Evolutionary conservation across 2,329 filamentous ascomycete species (phyloP).

Genomic region (Sporothrix brunneoviolacea): DNA sequence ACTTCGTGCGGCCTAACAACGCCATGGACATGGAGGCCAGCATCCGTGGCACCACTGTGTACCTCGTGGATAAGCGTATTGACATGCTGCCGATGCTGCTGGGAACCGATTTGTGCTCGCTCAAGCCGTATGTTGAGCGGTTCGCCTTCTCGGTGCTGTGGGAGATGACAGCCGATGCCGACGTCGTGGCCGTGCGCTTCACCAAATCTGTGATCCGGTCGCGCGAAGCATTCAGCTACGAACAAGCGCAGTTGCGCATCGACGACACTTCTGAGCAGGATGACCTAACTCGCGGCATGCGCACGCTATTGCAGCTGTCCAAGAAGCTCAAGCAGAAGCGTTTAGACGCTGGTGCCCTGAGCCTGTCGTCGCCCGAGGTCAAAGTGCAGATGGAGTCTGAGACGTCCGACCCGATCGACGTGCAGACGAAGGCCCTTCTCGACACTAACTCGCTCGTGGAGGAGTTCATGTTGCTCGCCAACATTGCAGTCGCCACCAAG

Average conservation of each 20-base stretch:
- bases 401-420: constrained; percentile 90
- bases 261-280: constrained; percentile 84
- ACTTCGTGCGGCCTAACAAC: constrained; percentile 95
- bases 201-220: constrained; percentile 98
- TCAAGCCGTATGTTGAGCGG: constrained; percentile 96
- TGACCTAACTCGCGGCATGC: constrained; percentile 83
- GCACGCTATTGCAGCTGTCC: constrained; percentile 77
- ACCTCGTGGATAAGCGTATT: constrained; percentile 96
- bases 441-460: constrained; percentile 97
- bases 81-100: constrained; percentile 98
- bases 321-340: constrained; percentile 92
- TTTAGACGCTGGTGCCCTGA: constrained; percentile 91
- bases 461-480: constrained; percentile 98
- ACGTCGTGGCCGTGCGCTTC: constrained; percentile 79
- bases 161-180: constrained; percentile 74
- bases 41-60: constrained; percentile 90
- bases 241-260: constrained; percentile 88
- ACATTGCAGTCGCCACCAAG: constrained; percentile 84
- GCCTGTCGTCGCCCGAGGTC: constrained; percentile 95
- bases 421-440: constrained; percentile 89
- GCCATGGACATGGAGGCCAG: constrained; percentile 96
- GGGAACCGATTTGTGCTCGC: constrained; percentile 89
- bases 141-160: constrained; percentile 80
- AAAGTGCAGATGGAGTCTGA: constrained; percentile 93
- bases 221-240: constrained; percentile 94